A percentile compares a stretch with the other conserved stretches of the same genome.
phyloP scores from a whole-genome alignment of 805 yeast genomes.

The Brettanomyces custersianus region DNA sequence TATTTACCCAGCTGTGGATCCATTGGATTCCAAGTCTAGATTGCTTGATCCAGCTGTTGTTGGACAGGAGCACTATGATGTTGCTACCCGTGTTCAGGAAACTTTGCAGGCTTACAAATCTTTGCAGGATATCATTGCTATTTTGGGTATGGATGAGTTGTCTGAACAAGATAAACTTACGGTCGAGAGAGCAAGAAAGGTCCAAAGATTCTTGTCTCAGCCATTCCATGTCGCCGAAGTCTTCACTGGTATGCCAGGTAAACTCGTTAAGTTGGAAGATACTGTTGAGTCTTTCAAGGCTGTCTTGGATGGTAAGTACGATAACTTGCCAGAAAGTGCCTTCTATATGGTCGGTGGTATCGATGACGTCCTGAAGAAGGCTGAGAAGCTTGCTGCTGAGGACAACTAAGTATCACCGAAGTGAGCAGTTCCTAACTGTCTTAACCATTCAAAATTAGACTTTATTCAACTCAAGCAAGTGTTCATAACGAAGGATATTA shows the following conservation, averaged over 20 bases:
- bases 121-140: conserved; percentile 99
- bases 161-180: conserved; percentile 97
- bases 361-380: conserved; percentile 97
- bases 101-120: conserved; percentile 99
- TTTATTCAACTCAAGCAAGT: background rate
- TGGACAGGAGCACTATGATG: conserved; percentile 97
- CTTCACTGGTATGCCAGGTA: conserved; percentile 99
- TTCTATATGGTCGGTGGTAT: conserved; percentile 99
- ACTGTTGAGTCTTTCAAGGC: conserved; percentile 93
- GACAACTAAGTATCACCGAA: conserved; percentile 45
- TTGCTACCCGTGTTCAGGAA: conserved; percentile 93
- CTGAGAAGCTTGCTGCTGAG: conserved; percentile 97
- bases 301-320: conserved; percentile 97
- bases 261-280: conserved; percentile 92
- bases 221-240: conserved; percentile 99
- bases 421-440: background rate
- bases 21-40: conserved; percentile 98
- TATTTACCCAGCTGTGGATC: conserved; percentile 99
- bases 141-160: conserved; percentile 99
- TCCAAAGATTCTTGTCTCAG: conserved; percentile 99
- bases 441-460: conserved; percentile 1
- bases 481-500: conserved; percentile 1
- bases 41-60: conserved; percentile 94
- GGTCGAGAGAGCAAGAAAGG: conserved; percentile 99
- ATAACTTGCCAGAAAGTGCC: conserved; percentile 97